Conservation (phyloP, 371 early-diverging fungal genomes). For the Vairimorpha apis region DNA sequence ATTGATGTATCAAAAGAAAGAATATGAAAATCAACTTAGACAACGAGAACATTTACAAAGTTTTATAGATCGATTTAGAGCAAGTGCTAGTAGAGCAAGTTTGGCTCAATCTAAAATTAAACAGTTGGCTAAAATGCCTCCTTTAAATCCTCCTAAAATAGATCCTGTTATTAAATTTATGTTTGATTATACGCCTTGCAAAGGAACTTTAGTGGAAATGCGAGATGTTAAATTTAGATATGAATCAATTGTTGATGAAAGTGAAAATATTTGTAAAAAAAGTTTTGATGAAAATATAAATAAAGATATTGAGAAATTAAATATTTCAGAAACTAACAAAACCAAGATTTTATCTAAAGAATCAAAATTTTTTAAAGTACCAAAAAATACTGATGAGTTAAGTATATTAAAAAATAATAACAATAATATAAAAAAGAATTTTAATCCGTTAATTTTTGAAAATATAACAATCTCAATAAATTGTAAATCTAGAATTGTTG, state of each 20-base stretch:
- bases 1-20: slow-evolving; percentile 82
- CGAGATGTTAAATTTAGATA: slow-evolving; percentile 38
- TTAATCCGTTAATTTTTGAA: slow-evolving; percentile 66
- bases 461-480: slow-evolving; percentile 67
- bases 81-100: slow-evolving; percentile 90
- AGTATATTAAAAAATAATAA: too few relatives aligned
- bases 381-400: too few relatives aligned
- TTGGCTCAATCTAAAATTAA: slow-evolving; percentile 95
- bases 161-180: slow-evolving; percentile 46
- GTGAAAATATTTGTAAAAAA: not conserved
- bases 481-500: slow-evolving; percentile 71
- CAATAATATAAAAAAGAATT: too few relatives aligned
- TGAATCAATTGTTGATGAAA: not conserved
- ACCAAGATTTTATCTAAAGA: too few relatives aligned
- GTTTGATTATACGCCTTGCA: slow-evolving; percentile 10
- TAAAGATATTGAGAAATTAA: too few relatives aligned
- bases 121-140: slow-evolving; percentile 77
- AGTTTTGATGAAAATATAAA: too few relatives aligned
- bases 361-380: too few relatives aligned
- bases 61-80: slow-evolving; percentile 94
- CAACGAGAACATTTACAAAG: slow-evolving; percentile 80
- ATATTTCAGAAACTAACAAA: too few relatives aligned
- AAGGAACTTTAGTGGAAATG: slow-evolving; percentile 48
- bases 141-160: slow-evolving; percentile 20
- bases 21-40: slow-evolving; percentile 58